Base-by-base conservation (phyloP, 345 rosid species). In the Xanthoceras sorbifolium region DNA sequence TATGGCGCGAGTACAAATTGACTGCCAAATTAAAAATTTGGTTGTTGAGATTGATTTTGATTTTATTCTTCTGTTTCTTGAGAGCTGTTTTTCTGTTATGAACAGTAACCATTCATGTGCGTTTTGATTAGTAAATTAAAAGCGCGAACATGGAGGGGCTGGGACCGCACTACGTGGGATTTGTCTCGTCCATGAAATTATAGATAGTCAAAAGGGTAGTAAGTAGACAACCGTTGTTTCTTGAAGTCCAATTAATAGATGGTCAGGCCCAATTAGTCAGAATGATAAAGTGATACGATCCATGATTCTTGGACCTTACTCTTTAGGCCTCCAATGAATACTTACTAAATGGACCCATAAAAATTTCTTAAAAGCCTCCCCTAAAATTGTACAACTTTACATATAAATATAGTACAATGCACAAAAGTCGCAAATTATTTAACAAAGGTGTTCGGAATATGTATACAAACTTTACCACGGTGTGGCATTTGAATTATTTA, bases 1-100 rank as follows among this genome's bases (percentile, higher is more conserved):
- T 57, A 80, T 82, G 38, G 82, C 46, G 76, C 83, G 67, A 62
- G 77, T n/a, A 57, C 67, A 1, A 38, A 67, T 44, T 62, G 9
- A 57, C 40, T 55, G 29, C 68, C 3, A 29, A 73, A 40, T 73
- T 73, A 22, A 57, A 38, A 71, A 55, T 11, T 71, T 71, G 64
- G 50, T 71, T 71, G 42, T 38, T 38, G 42, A 38, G 22, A 17
- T 44, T 9, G 38, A 48, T 64, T 62, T 46, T 74, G 57, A 64
- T 23, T 62, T 42, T 44, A n/a, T 20, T 73, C 14, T 32, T 48
- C 23, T 5, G 34, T 6, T 31, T 44, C 29, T 32, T 50, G 50
- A 44, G 1, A 28, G 3, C 7, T 23, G 20, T 73, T 40, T 17
- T 5, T 55, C 0, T 6, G 42, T 62, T 44, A 10, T 20, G 28